Evolutionary conservation across 1,139 yeast genomes (phyloP).

Genomic region (Yamadazyma oceani): DNA sequence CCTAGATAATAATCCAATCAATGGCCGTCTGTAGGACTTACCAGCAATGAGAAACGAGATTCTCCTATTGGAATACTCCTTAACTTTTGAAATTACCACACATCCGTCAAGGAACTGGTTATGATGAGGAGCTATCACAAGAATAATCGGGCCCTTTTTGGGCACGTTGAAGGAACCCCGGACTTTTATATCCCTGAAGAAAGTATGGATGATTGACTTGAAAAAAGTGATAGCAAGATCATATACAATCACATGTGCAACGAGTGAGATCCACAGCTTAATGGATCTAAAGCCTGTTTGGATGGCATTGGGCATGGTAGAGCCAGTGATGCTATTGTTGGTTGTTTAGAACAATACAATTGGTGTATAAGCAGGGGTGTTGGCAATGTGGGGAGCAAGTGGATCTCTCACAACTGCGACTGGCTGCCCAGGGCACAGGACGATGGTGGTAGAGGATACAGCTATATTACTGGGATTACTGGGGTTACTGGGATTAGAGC

Average conservation of each 20-base stretch:
- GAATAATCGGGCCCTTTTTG: slow-evolving; percentile 38
- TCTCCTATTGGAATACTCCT: slow-evolving; percentile 39
- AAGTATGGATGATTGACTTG: slow-evolving; percentile 38
- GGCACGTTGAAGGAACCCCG: slow-evolving; percentile 45
- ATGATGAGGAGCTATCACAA: slow-evolving; percentile 50
- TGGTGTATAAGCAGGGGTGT: too few species aligned
- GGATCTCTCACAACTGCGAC: too few species aligned
- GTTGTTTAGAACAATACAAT: too few species aligned
- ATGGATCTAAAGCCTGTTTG: too few species aligned
- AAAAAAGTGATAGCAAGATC: slow-evolving; percentile 40
- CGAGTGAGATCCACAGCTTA: too few species aligned
- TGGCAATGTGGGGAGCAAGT: too few species aligned
- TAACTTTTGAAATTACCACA: slow-evolving; percentile 41
- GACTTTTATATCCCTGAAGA: slow-evolving; percentile 42
- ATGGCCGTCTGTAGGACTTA: slow-evolving; percentile 49
- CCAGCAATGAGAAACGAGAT: slow-evolving; percentile 66
- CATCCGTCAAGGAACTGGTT: slow-evolving; percentile 47
- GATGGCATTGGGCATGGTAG: too few species aligned
- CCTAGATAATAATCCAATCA: slow-evolving; percentile 58
- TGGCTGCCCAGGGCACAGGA: too few species aligned
- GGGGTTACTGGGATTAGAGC: too few species aligned
- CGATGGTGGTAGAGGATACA: too few species aligned
- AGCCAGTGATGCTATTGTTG: too few species aligned
- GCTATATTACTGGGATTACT: too few species aligned
- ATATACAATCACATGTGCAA: slow-evolving; percentile 19